These are phyloP conservation scores for Elsinoe necatrix DNA, from an alignment of 2,329 filamentous ascomycete genomes.

Conservation along the genomic window DNA sequence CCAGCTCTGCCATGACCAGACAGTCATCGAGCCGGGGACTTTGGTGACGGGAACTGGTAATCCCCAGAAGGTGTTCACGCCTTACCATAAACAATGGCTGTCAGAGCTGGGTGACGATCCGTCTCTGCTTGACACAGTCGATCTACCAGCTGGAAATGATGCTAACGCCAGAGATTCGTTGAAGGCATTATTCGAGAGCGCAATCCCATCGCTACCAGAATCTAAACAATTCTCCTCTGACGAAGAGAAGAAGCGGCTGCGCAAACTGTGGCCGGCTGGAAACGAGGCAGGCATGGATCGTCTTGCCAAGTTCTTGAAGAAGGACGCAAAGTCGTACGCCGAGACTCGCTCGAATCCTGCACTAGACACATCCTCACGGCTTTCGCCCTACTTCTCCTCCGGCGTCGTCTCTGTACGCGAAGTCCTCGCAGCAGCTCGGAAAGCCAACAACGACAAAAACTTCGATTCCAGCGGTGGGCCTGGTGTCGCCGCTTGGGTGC, in stretches of 20 bases:
- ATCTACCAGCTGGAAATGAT: conserved; percentile 37
- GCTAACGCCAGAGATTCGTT: conserved; percentile 41
- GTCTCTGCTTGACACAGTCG: conserved; percentile 36
- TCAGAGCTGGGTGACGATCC: conserved; percentile 35
- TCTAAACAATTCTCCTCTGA: conserved; percentile 35
- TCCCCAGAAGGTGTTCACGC: conserved; percentile 46
- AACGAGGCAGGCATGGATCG: conserved; percentile 36
- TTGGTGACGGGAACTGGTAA: conserved; percentile 36
- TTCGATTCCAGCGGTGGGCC: conserved; percentile 33
- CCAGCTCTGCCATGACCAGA: conserved; percentile 42
- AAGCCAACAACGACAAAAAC: conserved; percentile 37
- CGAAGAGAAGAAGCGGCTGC: conserved; percentile 34
- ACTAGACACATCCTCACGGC: conserved; percentile 34
- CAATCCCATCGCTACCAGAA: conserved; percentile 32
- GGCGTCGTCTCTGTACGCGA: conserved; percentile 40
- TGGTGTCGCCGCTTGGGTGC: conserved; percentile 38
- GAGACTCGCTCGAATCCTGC: conserved; percentile 37
- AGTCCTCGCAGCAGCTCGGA: conserved; percentile 34
- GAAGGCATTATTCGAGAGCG: conserved; percentile 48
- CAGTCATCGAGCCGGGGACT: conserved; percentile 39
- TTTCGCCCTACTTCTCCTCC: conserved; percentile 39
- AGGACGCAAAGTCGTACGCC: conserved; percentile 32
- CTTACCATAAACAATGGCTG: conserved; percentile 43
- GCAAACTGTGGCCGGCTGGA: conserved; percentile 39
- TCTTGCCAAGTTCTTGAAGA: conserved; percentile 34